Conservation (phyloP, 2,329 filamentous ascomycete genomes). For the Colletotrichum euphorbiae region DNA sequence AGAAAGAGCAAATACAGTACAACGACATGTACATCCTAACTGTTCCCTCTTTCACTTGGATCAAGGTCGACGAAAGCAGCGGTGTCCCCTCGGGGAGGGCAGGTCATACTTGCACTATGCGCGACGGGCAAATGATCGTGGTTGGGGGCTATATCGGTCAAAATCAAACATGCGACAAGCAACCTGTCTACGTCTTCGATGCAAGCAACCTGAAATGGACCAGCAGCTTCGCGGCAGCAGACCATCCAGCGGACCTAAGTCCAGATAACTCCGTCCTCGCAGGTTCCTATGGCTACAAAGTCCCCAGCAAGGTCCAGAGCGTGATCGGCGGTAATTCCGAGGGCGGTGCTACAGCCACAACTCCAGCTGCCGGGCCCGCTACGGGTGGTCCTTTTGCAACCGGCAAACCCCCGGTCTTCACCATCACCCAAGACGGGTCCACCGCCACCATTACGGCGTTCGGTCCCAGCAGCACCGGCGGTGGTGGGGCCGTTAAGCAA, state of each 20-base stretch:
- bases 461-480: conserved; percentile 53
- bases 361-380: conserved; percentile 70
- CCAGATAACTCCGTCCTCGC: conserved; percentile 64
- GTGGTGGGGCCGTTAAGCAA: conserved; percentile 44
- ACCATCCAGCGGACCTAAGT: conserved; percentile 58
- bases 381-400: conserved; percentile 78
- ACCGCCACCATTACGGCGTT: conserved; percentile 57
- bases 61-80: conserved; percentile 67
- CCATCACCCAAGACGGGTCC: conserved; percentile 64
- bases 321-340: conserved; percentile 70
- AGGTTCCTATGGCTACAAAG: conserved; percentile 73
- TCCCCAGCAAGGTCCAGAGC: conserved; percentile 71
- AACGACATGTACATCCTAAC: conserved; percentile 81
- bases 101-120: conserved; percentile 76
- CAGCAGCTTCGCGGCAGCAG: conserved; percentile 69
- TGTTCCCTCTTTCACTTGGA: conserved; percentile 79
- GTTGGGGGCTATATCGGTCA: conserved; percentile 76
- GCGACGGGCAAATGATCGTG: conserved; percentile 77
- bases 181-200: conserved; percentile 80
- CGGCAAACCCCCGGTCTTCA: conserved; percentile 76
- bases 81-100: conserved; percentile 69
- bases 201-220: conserved; percentile 73
- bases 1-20: conserved; percentile 67
- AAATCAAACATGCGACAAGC: conserved; percentile 71
- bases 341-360: conserved; percentile 75